Base-by-base conservation (phyloP, 495 filamentous ascomycete species). In the Cercophora sp. region DNA sequence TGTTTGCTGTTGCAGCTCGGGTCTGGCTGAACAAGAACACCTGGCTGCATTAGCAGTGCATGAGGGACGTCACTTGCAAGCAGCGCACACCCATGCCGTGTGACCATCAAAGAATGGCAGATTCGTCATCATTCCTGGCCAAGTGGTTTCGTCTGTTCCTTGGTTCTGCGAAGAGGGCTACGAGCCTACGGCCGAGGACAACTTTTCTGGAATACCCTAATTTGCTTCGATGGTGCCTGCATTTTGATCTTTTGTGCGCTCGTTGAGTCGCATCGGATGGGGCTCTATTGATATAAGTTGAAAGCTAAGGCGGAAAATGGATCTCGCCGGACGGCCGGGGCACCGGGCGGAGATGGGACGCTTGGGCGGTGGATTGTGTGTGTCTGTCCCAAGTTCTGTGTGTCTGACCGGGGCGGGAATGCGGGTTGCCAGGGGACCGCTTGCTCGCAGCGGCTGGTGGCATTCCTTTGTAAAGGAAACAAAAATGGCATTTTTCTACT, bases 41-140 rank as follows among this genome's bases (percentile, higher is more conserved):
- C n/a, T 29, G 23, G 43, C 43, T 46, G 43, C 26, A 46, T 34
- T 16, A 34, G 34, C 13, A 34, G 44, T 47, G 44, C 44, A 47
- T 47, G 25, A 34, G 3, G 10, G 16, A 34, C 26, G 18, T 31
- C 44, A 47, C 18, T 16, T 18, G 16, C n/a, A 10, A 16, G 26
- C 25, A 18, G 25, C 24, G n/a, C 16, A 10, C 8, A 34, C 19
- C 22, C 29, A n/a, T n/a, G n/a, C n/a, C n/a, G n/a, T n/a, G n/a
- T n/a, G n/a, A n/a, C n/a, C n/a, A n/a, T n/a, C n/a, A 32, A 6
- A 32, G 29, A 13, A 32, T 6, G 29, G 8, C 13, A 13, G 29
- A 32, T 32, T 32, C 29, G 29, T 32, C 29, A 32, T 32, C 29
- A 32, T 32, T 13, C 13, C 29, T 32, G 29, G n/a, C n/a, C n/a